These are phyloP conservation scores for Schizothecium vesticola DNA, from an alignment of 495 filamentous ascomycete species.

Conservation along the genomic window DNA sequence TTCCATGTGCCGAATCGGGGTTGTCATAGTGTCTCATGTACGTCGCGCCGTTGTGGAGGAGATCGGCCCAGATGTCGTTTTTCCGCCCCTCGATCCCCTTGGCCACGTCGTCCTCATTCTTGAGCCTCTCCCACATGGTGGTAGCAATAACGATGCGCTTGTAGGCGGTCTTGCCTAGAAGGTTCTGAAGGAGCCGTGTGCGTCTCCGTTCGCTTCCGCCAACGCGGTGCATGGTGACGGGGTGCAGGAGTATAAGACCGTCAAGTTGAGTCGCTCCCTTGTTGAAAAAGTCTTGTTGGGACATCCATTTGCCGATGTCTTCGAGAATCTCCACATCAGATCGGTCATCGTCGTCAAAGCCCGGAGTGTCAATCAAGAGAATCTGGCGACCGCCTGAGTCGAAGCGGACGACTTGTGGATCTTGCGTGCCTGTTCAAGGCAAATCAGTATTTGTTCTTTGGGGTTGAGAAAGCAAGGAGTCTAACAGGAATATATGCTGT, in stretches of 20 bases:
- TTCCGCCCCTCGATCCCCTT: neutral
- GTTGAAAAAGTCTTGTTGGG: neutral
- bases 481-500: slow-evolving; percentile 8
- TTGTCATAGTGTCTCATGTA: neutral
- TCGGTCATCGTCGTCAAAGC: slow-evolving; percentile 5
- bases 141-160: slow-evolving; percentile 9
- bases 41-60: neutral
- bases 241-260: slow-evolving; percentile 4
- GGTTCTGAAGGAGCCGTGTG: slow-evolving; percentile 4
- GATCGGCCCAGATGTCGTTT: slow-evolving; percentile 2
- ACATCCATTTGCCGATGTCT: slow-evolving; percentile 5
- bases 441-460: neutral
- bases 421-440: slow-evolving; percentile 6
- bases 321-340: slow-evolving; percentile 6
- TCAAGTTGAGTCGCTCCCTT: slow-evolving; percentile 4
- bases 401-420: slow-evolving; percentile 1
- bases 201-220: slow-evolving; percentile 2
- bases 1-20: neutral
- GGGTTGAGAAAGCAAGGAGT: neutral
- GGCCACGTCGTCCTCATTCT: neutral
- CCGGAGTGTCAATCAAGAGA: slow-evolving; percentile 7
- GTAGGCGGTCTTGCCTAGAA: neutral
- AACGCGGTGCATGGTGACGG: slow-evolving; percentile 2
- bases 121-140: slow-evolving; percentile 8
- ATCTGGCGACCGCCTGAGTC: neutral